A percentile compares a stretch with the other conserved stretches of the same genome.
These are phyloP conservation scores for Ophiostoma sp. DNA, from an alignment of 2,329 filamentous ascomycete species.

Conservation along the genomic window DNA sequence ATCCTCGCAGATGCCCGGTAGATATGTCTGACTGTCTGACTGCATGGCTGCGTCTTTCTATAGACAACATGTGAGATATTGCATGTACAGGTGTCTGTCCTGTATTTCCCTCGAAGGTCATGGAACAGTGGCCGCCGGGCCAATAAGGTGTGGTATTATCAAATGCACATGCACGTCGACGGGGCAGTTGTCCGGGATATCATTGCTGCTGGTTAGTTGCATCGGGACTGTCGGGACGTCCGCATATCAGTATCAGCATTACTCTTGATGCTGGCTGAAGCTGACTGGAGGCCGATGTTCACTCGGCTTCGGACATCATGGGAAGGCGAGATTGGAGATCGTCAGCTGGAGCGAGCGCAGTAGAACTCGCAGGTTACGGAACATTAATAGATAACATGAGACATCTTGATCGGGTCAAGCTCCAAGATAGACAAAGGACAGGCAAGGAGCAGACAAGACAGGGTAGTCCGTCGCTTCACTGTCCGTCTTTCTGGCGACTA, in stretches of 20 bases:
- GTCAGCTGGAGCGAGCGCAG: neutral
- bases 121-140: neutral
- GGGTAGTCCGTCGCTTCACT: neutral
- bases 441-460: neutral
- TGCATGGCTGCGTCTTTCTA: no score
- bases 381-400: neutral
- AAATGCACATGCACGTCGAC: neutral
- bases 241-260: neutral
- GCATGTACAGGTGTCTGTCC: no score
- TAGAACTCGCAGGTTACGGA: neutral
- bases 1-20: no score
- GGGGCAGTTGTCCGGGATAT: neutral
- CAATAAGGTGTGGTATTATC: neutral
- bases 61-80: no score
- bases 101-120: neutral
- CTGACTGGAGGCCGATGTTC: neutral
- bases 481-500: neutral
- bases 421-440: neutral
- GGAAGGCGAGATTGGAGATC: neutral
- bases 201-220: neutral
- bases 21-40: no score
- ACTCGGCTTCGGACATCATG: conserved; percentile 7
- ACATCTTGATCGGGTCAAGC: neutral
- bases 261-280: neutral
- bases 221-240: conserved; percentile 3